Evolutionary conservation across 2,329 filamentous ascomycete species (phyloP).

Genomic region (Escovopsis sp.): DNA sequence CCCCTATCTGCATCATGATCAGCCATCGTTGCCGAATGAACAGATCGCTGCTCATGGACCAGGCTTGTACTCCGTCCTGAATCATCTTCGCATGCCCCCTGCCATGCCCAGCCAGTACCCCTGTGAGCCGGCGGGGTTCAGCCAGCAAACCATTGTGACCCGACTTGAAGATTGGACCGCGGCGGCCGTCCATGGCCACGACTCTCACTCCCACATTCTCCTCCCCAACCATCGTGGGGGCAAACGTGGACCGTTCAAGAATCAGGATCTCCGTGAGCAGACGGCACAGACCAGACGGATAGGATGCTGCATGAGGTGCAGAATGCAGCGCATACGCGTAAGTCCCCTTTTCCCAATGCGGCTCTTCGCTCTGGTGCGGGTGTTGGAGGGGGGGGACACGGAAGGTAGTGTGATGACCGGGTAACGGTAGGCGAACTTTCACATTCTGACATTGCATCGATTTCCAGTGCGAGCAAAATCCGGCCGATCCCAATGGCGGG

Average conservation of each 20-base stretch:
- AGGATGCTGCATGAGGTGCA: constrained; percentile 44
- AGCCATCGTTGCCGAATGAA: not conserved
- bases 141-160: too few relatives aligned
- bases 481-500: constrained; percentile 28
- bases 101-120: constrained; percentile 9
- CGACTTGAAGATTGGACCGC: constrained; percentile 9
- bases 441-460: not conserved
- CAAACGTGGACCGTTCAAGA: constrained; percentile 39
- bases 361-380: too few relatives aligned
- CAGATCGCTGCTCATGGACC: not conserved
- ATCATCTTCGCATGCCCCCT: not conserved
- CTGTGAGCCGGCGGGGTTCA: constrained; percentile 4
- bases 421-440: not conserved
- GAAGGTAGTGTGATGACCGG: too few relatives aligned
- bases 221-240: constrained; percentile 18
- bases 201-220: constrained; percentile 15
- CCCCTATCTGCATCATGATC: not conserved
- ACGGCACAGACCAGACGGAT: constrained; percentile 44
- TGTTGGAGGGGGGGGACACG: not conserved
- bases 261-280: constrained; percentile 33
- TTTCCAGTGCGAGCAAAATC: constrained; percentile 36
- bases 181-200: constrained; percentile 10
- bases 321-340: constrained; percentile 48
- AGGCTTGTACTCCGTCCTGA: not conserved
- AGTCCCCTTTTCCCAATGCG: constrained; percentile 15